phyloP scores from a whole-genome alignment of 805 yeast genomes.

The Candida stauntonica region DNA sequence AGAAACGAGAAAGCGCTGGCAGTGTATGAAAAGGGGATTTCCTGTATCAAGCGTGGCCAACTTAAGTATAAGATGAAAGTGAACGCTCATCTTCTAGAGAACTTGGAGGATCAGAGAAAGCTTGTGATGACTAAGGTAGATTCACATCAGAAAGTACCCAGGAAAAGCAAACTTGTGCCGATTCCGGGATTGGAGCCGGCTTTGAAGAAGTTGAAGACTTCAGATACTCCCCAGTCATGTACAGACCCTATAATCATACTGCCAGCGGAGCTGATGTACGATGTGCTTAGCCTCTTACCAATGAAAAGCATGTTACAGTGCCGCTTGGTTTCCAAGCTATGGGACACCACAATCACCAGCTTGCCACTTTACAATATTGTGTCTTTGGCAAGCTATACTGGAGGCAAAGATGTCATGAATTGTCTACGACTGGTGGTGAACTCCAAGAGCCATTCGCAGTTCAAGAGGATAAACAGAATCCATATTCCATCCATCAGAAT shows the following conservation, averaged over 20 bases:
- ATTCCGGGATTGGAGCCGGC: constrained; percentile 2
- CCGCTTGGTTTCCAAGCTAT: constrained; percentile 13
- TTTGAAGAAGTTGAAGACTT: background rate
- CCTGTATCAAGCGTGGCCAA: constrained; percentile 13
- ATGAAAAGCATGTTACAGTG: constrained; percentile 9
- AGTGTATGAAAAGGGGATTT: constrained; percentile 10
- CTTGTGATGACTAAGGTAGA: background rate
- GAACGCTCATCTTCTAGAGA: constrained; percentile 11
- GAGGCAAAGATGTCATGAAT: constrained; percentile 15
- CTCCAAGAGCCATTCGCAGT: constrained; percentile 7
- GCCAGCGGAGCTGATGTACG: constrained; percentile 12
- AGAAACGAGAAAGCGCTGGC: constrained; percentile 9
- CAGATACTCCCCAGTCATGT: background rate
- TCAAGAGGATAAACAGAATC: constrained; percentile 10
- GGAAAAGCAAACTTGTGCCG: constrained; percentile 8
- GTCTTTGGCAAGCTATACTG: constrained; percentile 8
- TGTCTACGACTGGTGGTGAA: constrained; percentile 14
- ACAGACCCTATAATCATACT: constrained; percentile 8
- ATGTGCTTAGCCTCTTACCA: constrained; percentile 3
- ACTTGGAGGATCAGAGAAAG: constrained; percentile 10
- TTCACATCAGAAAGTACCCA: background rate
- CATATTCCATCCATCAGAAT: constrained; percentile 15
- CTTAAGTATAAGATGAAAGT: constrained; percentile 11
- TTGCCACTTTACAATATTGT: constrained; percentile 18
- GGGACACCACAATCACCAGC: constrained; percentile 15